A percentile compares a stretch with the other conserved stretches of the same genome.
These are phyloP conservation scores for Hypoxylon sp. DNA, from an alignment of 2,329 filamentous ascomycete genomes.

Conservation along the genomic window DNA sequence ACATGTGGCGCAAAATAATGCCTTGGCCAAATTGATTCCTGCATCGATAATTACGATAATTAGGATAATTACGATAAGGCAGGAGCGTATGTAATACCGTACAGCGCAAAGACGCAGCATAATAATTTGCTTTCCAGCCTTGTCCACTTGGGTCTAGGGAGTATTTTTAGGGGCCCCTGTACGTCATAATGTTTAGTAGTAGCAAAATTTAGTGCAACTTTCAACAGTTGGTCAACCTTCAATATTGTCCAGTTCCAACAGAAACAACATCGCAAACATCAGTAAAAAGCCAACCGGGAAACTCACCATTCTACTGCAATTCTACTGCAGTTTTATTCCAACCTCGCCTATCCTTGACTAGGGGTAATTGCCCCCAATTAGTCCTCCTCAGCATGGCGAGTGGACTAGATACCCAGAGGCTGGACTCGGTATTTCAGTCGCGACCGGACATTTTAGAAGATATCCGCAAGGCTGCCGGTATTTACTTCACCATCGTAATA, in stretches of 20 bases:
- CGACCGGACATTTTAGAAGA: constrained; percentile 70
- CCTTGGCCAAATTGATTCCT: not conserved
- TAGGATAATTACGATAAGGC: constrained; percentile 1
- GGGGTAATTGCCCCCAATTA: constrained; percentile 27
- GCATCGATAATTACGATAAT: not conserved
- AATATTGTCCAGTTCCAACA: too few relatives aligned
- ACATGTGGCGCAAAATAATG: constrained; percentile 25
- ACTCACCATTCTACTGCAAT: not conserved
- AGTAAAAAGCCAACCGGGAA: constrained; percentile 1
- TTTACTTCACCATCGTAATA: constrained; percentile 32
- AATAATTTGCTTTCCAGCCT: constrained; percentile 17
- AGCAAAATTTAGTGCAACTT: constrained; percentile 30
- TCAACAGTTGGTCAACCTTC: constrained; percentile 21
- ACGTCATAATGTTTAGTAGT: constrained; percentile 33
- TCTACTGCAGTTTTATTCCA: not conserved
- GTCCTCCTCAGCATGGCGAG: constrained; percentile 57
- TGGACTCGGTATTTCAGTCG: constrained; percentile 68
- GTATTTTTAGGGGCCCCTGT: constrained; percentile 32
- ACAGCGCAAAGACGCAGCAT: not conserved
- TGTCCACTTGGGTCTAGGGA: constrained; percentile 7
- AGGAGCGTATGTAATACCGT: not conserved
- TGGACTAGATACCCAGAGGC: constrained; percentile 65
- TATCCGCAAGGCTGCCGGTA: constrained; percentile 70
- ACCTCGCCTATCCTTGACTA: not conserved
- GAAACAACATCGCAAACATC: constrained; percentile 22